Evolutionary conservation across 2,329 filamentous ascomycete genomes (phyloP), one percentile per base, ranked within the genome.

Genomic region (Claviceps fusiformis): DNA sequence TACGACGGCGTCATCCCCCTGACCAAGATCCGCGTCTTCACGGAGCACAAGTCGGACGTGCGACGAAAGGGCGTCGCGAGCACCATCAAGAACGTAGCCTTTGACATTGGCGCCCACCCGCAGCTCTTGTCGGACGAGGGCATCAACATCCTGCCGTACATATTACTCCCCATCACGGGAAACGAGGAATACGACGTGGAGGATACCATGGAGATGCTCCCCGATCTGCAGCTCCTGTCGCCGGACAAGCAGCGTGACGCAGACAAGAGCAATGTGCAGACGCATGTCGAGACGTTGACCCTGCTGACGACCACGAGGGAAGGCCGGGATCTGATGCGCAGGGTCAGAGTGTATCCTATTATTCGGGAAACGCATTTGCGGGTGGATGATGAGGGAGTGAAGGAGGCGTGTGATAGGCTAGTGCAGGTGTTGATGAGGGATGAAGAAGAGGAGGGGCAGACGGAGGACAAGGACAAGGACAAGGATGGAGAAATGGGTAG

Each of bases 1-100:
- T 92, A 95, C 68, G 90, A 95, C 67, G 76, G 74, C 1, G 81
- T 95, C 15, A 82, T 96, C n/a, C 93, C 93, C 2, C 76, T 97
- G 50, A 89, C 87, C 51, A 97, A 97, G 74, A 76, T 98, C 58
- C 87, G 86, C 57, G 92, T 97, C 57, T 97, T 97, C 69, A 97
- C 93, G 1, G 89, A 95, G 69, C 89, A 96, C 72, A 77, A 80
- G 62, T 95, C 88, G 2, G 79, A 86, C 33, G 83, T 96, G 54
- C 82, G 93, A 56, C 79, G 93, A 54, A 89, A 89, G 63, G 93
- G 93, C n/a, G 91, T 96, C n/a, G 92, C 92, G 8, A 90, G 85
- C 58, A 93, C 89, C 10, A 89, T 98, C 67, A 97, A 97, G 70
- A 98, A 98, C 66, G 82, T 88, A 35, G 83, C 89, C 7, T 97